Conservation (phyloP, 129 eudicot species). For the Artemisia annua region DNA sequence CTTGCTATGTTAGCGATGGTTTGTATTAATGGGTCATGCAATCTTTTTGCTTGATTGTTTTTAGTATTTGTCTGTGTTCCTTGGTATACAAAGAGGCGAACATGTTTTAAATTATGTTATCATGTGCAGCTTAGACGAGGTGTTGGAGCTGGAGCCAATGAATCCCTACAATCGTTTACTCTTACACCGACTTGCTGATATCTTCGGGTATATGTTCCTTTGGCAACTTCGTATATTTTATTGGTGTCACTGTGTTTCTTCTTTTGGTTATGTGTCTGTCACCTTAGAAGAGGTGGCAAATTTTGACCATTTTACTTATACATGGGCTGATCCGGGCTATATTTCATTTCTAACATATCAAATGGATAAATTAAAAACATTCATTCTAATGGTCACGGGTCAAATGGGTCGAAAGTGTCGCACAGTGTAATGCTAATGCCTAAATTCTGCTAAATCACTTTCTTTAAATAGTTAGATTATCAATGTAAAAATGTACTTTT, state of each 20-base stretch:
- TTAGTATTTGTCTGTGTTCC: neutral
- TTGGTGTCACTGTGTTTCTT: neutral
- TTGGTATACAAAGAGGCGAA: neutral
- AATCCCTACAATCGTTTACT: constrained; percentile 83
- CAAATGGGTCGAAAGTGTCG: too few species aligned
- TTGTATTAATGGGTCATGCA: constrained; percentile 1
- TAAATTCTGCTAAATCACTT: too few species aligned
- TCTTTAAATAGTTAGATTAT: too few species aligned
- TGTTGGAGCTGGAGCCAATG: constrained; percentile 89
- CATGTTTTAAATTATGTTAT: constrained; percentile 16
- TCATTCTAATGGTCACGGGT: neutral
- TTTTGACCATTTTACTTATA: too few species aligned
- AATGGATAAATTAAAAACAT: neutral
- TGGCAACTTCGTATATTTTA: neutral
- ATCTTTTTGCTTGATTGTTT: neutral
- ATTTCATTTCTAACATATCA: neutral
- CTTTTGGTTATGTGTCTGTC: neutral
- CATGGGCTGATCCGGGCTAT: constrained; percentile 3
- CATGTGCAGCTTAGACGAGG: constrained; percentile 61
- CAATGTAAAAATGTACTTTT: too few species aligned
- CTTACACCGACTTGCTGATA: constrained; percentile 97
- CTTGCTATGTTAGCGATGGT: neutral
- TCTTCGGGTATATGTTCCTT: constrained; percentile 71
- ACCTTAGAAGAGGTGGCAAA: neutral
- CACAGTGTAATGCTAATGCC: too few species aligned